Base-by-base conservation (phyloP, 73 alveolate species). In the Durusdinium trenchii region DNA sequence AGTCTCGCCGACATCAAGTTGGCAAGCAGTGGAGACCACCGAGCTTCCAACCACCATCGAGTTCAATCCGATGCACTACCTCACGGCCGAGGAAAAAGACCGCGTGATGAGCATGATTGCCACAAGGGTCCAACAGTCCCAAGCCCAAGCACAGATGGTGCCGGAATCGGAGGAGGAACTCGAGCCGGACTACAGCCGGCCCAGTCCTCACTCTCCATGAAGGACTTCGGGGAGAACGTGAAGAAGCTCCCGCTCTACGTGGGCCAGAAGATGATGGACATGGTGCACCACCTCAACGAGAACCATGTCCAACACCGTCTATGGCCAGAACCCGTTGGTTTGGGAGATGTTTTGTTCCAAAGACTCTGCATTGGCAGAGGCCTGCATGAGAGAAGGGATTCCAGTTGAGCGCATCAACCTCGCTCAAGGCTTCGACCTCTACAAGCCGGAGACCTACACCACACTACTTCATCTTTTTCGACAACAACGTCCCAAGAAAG, bases 111-210 rank as follows among this genome's bases (percentile, higher is more conserved):
- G 30, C 10, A 69, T 16, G 82, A 69, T n/a, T 7, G 38, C 12
- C 54, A 7, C 51, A 12, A 7, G 30, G 30, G 86, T 40, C 52
- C 86, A 75, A 35, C 51, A 12, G 20, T 3, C 48, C 86, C 86
- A 75, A 23, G 48, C 86, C 54, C 54, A 69, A 69, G 82, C 82
- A 69, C 43, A 35, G 54, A 23, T 7, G 51, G 52, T 30, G n/a
- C n/a, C n/a, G n/a, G n/a, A n/a, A n/a, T n/a, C n/a, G n/a, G 51
- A 75, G 52, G 51, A 3, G 86, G 86, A 75, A 52, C 86, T 75
- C 38, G 86, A 75, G 52, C 86, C 86, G 52, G 86, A 75, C 86
- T 75, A 75, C 86, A n/a, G 86, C 48, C 52, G 52, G n/a, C n/a
- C n/a, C n/a, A n/a, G n/a, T n/a, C n/a, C n/a, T n/a, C n/a, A n/a